Evolutionary conservation across 2,329 filamentous ascomycete genomes (phyloP).

Genomic region (Microdochium bolleyi): DNA sequence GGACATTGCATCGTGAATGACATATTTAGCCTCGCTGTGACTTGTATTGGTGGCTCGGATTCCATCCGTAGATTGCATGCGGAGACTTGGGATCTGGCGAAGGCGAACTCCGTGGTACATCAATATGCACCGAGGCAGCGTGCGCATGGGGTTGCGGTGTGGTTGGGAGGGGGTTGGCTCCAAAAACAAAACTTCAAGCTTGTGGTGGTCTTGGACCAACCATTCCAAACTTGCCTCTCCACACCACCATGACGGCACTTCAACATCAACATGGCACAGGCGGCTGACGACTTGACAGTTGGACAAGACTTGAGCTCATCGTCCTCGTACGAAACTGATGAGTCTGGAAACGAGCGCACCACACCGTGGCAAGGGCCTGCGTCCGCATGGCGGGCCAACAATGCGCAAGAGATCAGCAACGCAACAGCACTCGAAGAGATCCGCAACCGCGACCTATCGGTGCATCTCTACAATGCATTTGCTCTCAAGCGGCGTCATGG

Average conservation of each 20-base stretch:
- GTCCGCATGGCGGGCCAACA: constrained; percentile 59
- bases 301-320: constrained; percentile 26
- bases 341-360: constrained; percentile 43
- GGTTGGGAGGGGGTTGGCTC: too few species aligned
- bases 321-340: constrained; percentile 34
- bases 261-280: neutral
- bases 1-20: too few species aligned
- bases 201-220: too few species aligned
- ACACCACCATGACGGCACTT: neutral
- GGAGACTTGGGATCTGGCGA: too few species aligned
- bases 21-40: too few species aligned
- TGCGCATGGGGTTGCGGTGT: too few species aligned
- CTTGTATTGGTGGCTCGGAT: too few species aligned
- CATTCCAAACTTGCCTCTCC: neutral
- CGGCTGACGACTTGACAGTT: neutral
- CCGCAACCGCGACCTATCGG: constrained; percentile 57
- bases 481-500: constrained; percentile 47
- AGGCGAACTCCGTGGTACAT: too few species aligned
- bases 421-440: constrained; percentile 55
- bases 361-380: constrained; percentile 66
- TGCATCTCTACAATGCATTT: constrained; percentile 75
- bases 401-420: constrained; percentile 53
- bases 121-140: too few species aligned
- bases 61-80: too few species aligned
- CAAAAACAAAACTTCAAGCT: too few species aligned